phyloP scores from a whole-genome alignment of 148 eudicot species.

The Tetragonia tetragonoides region DNA sequence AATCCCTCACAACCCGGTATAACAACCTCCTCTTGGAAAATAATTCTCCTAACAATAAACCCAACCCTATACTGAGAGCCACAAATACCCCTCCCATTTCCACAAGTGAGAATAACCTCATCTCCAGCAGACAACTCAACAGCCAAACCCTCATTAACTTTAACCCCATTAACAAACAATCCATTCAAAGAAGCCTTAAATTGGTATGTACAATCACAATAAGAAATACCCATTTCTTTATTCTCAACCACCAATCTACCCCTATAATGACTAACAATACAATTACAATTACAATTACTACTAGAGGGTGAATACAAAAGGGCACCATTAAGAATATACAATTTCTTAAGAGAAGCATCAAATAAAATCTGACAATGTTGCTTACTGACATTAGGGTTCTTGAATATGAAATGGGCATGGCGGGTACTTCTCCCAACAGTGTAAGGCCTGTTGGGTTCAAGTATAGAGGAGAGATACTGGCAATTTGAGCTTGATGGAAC shows the following conservation, averaged over 20 bases:
- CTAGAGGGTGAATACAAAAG: conserved; percentile 20
- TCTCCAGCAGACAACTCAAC: conserved; percentile 65
- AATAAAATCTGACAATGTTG: conserved; percentile 60
- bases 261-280: conserved; percentile 34
- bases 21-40: conserved; percentile 53
- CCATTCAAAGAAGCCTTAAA: conserved; percentile 69
- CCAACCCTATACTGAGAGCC: conserved; percentile 44
- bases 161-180: conserved; percentile 69
- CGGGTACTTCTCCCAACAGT: conserved; percentile 55
- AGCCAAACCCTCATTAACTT: conserved; percentile 40
- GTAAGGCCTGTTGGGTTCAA: conserved; percentile 42
- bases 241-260: conserved; percentile 22
- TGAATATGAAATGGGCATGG: conserved; percentile 44
- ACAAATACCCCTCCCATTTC: conserved; percentile 35
- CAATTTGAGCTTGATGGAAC: conserved; percentile 23
- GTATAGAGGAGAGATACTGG: conserved; percentile 26
- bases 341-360: conserved; percentile 46
- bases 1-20: conserved; percentile 19
- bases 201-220: conserved; percentile 26
- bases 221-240: neutral
- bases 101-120: conserved; percentile 59
- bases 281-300: conserved; percentile 27
- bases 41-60: conserved; percentile 57
- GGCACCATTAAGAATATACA: conserved; percentile 58
- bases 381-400: conserved; percentile 67